Base-by-base conservation (phyloP, 371 early-diverging fungal species). In the Actinomucor elegans region DNA sequence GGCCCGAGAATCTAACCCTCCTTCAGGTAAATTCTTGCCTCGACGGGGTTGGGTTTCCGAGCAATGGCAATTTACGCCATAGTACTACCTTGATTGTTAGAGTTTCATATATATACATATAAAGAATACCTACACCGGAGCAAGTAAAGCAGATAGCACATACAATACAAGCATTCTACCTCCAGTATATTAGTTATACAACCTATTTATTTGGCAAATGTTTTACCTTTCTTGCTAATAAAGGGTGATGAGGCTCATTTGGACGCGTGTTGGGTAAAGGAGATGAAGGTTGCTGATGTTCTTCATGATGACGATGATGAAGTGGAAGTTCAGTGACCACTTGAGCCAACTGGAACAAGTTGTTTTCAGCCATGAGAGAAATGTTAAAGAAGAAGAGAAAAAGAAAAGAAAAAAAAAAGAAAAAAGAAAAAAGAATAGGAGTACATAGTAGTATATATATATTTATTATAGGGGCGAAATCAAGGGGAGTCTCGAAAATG, bases 151-250 rank as follows among this genome's bases (percentile, higher is more conserved):
- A 79, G 15, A 73, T 55, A 28, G 64, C 61, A 47, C 79, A 79
- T 29, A 79, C 73, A 52, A 73, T 63, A 60, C 79, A 79, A 4
- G 79, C 79, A 61, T 79, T 79, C 79, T 79, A 62, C 33, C n/a
- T n/a, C n/a, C n/a, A n/a, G n/a, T n/a, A n/a, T n/a, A n/a, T n/a
- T n/a, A n/a, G n/a, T n/a, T n/a, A n/a, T n/a, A n/a, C n/a, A n/a
- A n/a, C n/a, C n/a, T n/a, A n/a, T n/a, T n/a, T n/a, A n/a, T n/a
- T n/a, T n/a, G n/a, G n/a, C n/a, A n/a, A n/a, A n/a, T n/a, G n/a
- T n/a, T 2, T 23, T 45, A 54, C 54, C 37, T 54, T 54, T 46
- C 54, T 54, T 8, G 32, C 44, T 17, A 26, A 8, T 2, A 46
- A 24, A 3, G 54, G 46, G 5, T 42, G 61, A 35, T 70, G 70